Evolutionary conservation across 1,284 basidiomycete species (phyloP), one percentile per base, ranked within the genome.

Genomic region (Caloboletus firmus): DNA sequence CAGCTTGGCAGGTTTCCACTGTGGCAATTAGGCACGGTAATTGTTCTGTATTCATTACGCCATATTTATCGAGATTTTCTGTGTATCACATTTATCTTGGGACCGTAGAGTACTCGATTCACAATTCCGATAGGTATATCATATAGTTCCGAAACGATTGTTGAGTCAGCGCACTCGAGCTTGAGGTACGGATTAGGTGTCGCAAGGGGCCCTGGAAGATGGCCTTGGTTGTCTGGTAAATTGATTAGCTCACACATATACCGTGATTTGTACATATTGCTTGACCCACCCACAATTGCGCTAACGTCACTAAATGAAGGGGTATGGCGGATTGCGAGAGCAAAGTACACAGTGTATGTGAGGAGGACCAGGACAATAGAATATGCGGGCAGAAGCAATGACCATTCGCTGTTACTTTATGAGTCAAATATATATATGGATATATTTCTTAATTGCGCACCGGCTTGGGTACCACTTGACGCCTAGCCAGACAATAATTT

Each of bases 381-480:
- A 74, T 87, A 95, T 17, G 91, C 84, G 24, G 93, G 93, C n/a
- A 95, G 69, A 32, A 95, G 79, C 28, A 94, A 64, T 20, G 90
- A 81, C 92, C 93, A 95, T 77, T 95, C 91, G 28, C 92, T 68
- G 39, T 62, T 18, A 26, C 9, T 8, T 4, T 5, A 34, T 57
- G n/a, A 62, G 45, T 26, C n/a, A n/a, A n/a, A n/a, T n/a, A n/a
- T 1, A 20, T 15, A 10, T 20, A 36, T 39, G 42, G 12, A 12
- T 18, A 35, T 39, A 42, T 58, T 39, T 39, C 24, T 12, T 8
- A 9, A 12, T 20, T 43, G 51, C 83, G 64, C 57, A 91, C 93
- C 91, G 78, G 66, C 79, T 91, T n/a, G 93, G 93, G 69, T 94
- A 93, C 92, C 92, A 95, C 6, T 80, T 76, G 57, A 93, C 80